A percentile compares a stretch with the other conserved stretches of the same genome.
Evolutionary conservation across 2,329 filamentous ascomycete species (phyloP).

Genomic region (Metarhizium humberi): DNA sequence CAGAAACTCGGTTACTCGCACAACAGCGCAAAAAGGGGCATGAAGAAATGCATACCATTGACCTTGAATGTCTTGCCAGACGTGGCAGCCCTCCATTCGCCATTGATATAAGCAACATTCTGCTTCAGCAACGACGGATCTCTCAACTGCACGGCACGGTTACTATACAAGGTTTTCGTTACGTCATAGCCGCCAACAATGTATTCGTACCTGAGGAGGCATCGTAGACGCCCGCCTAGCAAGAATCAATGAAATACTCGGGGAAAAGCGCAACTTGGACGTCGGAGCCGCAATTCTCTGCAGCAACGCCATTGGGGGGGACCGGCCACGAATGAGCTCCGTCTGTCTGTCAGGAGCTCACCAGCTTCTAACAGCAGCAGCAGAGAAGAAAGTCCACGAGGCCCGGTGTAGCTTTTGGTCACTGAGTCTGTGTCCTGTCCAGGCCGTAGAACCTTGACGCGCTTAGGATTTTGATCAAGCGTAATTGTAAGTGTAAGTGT

Average conservation of each 20-base stretch:
- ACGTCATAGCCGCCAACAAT: neutral
- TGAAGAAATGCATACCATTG: constrained; percentile 38
- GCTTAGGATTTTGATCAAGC: too few relatives aligned
- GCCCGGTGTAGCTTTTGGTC: neutral
- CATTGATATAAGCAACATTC: constrained; percentile 77
- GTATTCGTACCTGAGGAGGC: constrained; percentile 30
- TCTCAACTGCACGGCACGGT: constrained; percentile 47
- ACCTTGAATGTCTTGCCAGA: constrained; percentile 92
- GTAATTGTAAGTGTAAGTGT: neutral
- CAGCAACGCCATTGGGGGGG: constrained; percentile 20
- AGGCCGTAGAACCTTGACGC: neutral
- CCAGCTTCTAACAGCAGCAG: neutral
- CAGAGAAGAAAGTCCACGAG: neutral
- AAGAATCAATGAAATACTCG: constrained; percentile 15
- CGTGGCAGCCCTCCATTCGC: constrained; percentile 78
- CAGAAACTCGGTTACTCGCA: neutral
- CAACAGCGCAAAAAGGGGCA: neutral
- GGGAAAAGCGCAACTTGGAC: constrained; percentile 19
- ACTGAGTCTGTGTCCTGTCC: neutral
- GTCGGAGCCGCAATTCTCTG: constrained; percentile 20
- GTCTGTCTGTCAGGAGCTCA: neutral
- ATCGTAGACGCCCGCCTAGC: constrained; percentile 36
- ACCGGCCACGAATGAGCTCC: neutral
- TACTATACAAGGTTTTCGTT: neutral
- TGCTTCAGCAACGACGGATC: constrained; percentile 78